Base-by-base conservation (phyloP, 441 rosid species). In the Mallotus japonicus region DNA sequence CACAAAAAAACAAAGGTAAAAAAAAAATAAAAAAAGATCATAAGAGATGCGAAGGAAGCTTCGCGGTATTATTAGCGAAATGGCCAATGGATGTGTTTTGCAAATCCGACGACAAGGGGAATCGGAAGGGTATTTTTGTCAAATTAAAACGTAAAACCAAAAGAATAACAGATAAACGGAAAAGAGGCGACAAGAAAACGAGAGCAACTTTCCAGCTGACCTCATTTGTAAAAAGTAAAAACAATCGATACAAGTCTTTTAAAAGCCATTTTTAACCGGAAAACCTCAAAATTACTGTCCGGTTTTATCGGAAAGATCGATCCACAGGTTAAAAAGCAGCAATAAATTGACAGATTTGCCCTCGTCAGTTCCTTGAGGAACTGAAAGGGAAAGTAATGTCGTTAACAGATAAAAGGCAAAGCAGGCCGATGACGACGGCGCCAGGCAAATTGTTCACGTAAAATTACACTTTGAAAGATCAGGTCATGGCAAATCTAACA, bases 141-240 rank as follows among this genome's bases (percentile, higher is more conserved):
- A 75, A 71, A 56, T 19, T 71, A 8, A 19, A 3, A 8, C 5
- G 1, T 20, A 3, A 22, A 70, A 0, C 67, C 64, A 69, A 51
- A 51, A 50, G 75, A 78, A 58, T 72, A 80, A 78, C 75, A 78
- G 76, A 49, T 65, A 55, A 77, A 67, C 78, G 71, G 67, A 58
- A 81, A 85, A 81, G 81, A 76, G 59, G 83, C 74, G 75, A 83
- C 78, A 76, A 67, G 86, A 85, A 78, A 81, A 75, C 84, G 83
- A 58, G 73, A 83, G 58, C 50, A 69, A 37, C 58, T 77, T 67
- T 64, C 71, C 69, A 72, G 77, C 60, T 62, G 77, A 70, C 71
- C 77, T 53, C 76, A 59, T 46, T 67, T 62, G 73, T 40, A 37
- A 53, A 50, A n/a, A 7, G 63, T 72, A 7, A 59, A 53, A 57